phyloP scores from a whole-genome alignment of 192 early-diverging fungal genomes.

The Coemansia sp. region DNA sequence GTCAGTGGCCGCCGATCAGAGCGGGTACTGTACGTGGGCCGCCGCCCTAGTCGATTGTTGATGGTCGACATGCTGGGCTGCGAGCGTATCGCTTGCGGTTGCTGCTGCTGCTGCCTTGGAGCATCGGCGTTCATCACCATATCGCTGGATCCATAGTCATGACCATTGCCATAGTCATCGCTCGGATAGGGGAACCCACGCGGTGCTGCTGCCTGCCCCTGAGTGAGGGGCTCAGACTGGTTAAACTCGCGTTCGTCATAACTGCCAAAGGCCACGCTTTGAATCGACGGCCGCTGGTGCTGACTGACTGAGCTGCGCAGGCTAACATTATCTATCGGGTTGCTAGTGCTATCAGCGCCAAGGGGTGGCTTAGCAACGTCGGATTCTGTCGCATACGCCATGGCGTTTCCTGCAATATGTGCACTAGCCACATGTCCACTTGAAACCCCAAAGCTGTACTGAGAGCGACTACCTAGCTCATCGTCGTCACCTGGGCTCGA shows the following conservation, averaged over 20 bases:
- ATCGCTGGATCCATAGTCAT: background rate
- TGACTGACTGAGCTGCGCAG: background rate
- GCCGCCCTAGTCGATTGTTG: constrained; percentile 7
- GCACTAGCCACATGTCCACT: background rate
- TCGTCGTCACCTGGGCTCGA: background rate
- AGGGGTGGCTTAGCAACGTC: background rate
- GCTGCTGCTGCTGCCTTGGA: background rate
- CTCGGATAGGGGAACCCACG: background rate
- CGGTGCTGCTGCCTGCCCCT: background rate
- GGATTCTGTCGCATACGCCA: background rate
- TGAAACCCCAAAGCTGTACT: background rate
- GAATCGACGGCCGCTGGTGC: constrained; percentile 1
- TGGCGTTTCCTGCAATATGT: background rate
- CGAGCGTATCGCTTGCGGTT: background rate
- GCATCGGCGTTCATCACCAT: background rate
- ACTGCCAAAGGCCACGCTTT: constrained; percentile 15
- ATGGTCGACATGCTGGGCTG: background rate
- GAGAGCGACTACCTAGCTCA: background rate
- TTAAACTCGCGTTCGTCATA: background rate
- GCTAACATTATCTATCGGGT: background rate
- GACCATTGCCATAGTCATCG: background rate
- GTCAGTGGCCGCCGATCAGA: constrained; percentile 23
- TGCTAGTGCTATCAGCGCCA: background rate
- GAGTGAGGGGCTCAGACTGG: background rate
- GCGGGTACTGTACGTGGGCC: constrained; percentile 27